A percentile compares a stretch with the other conserved stretches of the same genome.
Evolutionary conservation across 2,329 filamentous ascomycete species (phyloP).

Genomic region (Fusarium oxysporum): DNA sequence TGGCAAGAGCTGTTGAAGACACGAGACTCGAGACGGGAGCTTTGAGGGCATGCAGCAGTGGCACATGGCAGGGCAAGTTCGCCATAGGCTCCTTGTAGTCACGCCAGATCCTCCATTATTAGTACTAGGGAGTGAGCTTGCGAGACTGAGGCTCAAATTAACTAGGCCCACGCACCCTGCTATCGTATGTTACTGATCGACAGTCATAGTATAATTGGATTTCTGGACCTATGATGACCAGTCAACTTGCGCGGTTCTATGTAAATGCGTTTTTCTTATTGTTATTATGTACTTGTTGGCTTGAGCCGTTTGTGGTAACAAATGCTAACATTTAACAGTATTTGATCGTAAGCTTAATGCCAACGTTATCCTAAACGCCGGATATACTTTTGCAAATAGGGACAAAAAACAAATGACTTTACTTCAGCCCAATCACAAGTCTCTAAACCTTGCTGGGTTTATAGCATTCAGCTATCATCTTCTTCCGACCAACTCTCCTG

Average conservation of each 20-base stretch:
- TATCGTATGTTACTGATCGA: not conserved
- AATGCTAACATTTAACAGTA: not conserved
- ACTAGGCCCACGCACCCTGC: not conserved
- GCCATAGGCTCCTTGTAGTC: not conserved
- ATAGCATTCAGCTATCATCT: slow-evolving; percentile 50
- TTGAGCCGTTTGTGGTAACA: not conserved
- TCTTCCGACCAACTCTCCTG: slow-evolving; percentile 47
- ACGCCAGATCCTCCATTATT: not conserved
- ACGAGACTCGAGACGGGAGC: not conserved
- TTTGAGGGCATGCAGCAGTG: not conserved
- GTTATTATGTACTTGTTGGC: not conserved
- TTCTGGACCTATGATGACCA: not conserved
- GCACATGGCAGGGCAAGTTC: not conserved
- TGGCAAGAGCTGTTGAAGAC: not conserved
- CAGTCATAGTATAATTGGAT: not conserved
- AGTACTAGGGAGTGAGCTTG: not conserved
- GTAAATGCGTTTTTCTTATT: not conserved
- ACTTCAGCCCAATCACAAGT: not conserved
- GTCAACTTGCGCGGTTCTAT: not conserved
- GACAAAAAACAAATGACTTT: not conserved
- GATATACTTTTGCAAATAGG: not conserved
- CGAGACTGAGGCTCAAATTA: not conserved
- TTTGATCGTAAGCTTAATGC: not conserved
- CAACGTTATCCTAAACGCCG: too few species aligned
- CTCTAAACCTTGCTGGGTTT: slow-evolving; percentile 45